Conservation (phyloP, 192 early-diverging fungal genomes). For the Umbelopsis vinacea region DNA sequence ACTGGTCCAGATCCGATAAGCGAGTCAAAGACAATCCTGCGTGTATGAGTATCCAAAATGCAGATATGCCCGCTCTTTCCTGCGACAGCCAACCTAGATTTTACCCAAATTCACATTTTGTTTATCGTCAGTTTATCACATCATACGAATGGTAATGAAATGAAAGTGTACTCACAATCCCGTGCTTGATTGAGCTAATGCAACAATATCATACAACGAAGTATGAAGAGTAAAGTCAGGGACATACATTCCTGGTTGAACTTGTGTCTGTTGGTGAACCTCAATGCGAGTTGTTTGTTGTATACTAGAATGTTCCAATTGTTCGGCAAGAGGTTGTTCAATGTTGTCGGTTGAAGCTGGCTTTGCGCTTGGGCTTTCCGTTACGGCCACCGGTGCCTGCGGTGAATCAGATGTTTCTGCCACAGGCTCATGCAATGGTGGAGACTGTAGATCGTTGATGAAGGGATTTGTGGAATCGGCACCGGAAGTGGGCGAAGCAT, state of each 20-base stretch:
- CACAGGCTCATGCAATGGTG: too few species aligned
- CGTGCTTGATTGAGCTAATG: background rate
- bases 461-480: conserved; percentile 22
- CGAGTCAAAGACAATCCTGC: background rate
- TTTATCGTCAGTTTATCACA: background rate
- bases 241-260: background rate
- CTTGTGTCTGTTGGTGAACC: background rate
- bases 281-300: background rate
- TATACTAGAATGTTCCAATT: background rate
- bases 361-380: background rate
- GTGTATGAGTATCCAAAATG: background rate
- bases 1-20: background rate
- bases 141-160: too few species aligned
- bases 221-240: background rate
- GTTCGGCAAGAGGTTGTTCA: background rate
- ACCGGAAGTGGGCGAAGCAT: background rate
- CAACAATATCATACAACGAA: background rate
- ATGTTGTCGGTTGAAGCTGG: background rate
- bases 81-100: background rate
- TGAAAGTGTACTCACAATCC: conserved; percentile 4
- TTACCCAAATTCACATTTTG: background rate
- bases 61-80: background rate
- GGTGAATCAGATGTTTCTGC: background rate
- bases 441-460: background rate
- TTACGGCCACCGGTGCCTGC: background rate